These are phyloP conservation scores for Inosperma sp. DNA, from an alignment of 768 basidiomycete genomes.

Conservation along the genomic window DNA sequence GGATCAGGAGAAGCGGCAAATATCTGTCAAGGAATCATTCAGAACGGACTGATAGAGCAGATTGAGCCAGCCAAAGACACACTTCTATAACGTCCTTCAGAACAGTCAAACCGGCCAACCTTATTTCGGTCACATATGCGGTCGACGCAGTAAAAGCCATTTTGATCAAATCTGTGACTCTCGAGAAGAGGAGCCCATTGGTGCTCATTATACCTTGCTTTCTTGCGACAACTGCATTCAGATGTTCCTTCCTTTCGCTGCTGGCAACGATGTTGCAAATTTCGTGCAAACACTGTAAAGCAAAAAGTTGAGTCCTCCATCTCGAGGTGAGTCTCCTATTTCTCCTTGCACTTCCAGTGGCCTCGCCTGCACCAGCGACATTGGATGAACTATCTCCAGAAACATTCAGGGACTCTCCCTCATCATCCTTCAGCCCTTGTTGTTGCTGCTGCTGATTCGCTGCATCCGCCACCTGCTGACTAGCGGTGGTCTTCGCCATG, in stretches of 20 bases:
- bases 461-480: conserved; percentile 67
- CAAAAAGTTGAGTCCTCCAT: conserved; percentile 96
- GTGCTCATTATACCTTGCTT: conserved; percentile 47
- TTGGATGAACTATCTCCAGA: conserved; percentile 42
- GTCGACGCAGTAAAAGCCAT: conserved; percentile 99
- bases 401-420: conserved; percentile 84
- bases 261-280: conserved; percentile 74
- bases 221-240: conserved; percentile 71
- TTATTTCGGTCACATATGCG: conserved; percentile 93
- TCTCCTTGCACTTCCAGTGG: conserved; percentile 30
- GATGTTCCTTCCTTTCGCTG: conserved; percentile 76
- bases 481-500: conserved; percentile 89
- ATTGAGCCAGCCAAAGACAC: conserved; percentile 5
- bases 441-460: conserved; percentile 35
- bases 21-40: conserved; percentile 45
- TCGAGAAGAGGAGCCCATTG: conserved; percentile 68
- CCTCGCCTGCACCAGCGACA: conserved; percentile 9
- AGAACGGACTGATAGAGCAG: not conserved
- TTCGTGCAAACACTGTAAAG: conserved; percentile 85
- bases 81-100: conserved; percentile 92
- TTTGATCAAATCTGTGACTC: conserved; percentile 89
- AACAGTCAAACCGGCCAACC: conserved; percentile 85
- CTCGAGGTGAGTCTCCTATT: conserved; percentile 56
- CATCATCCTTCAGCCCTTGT: conserved; percentile 64
- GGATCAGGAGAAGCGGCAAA: conserved; percentile 88